Conservation (phyloP, 805 yeast species). For the Yueomyces sinensis region DNA sequence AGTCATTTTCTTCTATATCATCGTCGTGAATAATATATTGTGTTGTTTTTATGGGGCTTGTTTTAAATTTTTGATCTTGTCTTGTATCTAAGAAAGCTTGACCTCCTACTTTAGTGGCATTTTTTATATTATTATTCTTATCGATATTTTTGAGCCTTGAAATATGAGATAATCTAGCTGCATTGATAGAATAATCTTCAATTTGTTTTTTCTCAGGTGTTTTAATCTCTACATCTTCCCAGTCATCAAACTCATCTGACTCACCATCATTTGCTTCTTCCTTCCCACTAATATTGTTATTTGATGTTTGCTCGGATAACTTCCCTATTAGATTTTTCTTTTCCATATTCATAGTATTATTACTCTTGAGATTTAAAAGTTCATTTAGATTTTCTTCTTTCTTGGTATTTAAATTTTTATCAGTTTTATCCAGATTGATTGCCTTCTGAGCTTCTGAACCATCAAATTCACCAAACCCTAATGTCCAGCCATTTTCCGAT, state of each 20-base stretch:
- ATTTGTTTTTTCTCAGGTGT: constrained; percentile 10
- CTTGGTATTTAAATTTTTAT: not conserved
- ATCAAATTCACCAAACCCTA: constrained; percentile 40
- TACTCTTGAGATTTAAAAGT: constrained; percentile 4
- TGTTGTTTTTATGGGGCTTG: constrained; percentile 6
- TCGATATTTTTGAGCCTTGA: not conserved
- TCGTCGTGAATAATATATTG: constrained; percentile 3
- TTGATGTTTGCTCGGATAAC: constrained; percentile 1
- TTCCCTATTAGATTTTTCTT: constrained; percentile 19
- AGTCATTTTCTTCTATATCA: constrained; percentile 8
- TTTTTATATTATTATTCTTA: not conserved
- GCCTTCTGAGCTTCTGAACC: constrained; percentile 33
- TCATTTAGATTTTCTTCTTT: not conserved
- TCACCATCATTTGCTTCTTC: constrained; percentile 19
- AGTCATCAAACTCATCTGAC: constrained; percentile 35
- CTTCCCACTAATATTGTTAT: constrained; percentile 13
- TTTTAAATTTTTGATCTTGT: constrained; percentile 7
- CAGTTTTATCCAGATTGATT: constrained; percentile 32
- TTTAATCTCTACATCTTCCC: constrained; percentile 54
- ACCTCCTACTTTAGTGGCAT: constrained; percentile 12
- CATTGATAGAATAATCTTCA: constrained; percentile 30
- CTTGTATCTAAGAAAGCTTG: constrained; percentile 21
- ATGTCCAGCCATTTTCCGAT: constrained; percentile 74
- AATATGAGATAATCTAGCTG: constrained; percentile 27
- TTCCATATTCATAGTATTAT: constrained; percentile 6